These are phyloP conservation scores for Clavispora carvajalis DNA, from an alignment of 805 yeast genomes.

Conservation along the genomic window DNA sequence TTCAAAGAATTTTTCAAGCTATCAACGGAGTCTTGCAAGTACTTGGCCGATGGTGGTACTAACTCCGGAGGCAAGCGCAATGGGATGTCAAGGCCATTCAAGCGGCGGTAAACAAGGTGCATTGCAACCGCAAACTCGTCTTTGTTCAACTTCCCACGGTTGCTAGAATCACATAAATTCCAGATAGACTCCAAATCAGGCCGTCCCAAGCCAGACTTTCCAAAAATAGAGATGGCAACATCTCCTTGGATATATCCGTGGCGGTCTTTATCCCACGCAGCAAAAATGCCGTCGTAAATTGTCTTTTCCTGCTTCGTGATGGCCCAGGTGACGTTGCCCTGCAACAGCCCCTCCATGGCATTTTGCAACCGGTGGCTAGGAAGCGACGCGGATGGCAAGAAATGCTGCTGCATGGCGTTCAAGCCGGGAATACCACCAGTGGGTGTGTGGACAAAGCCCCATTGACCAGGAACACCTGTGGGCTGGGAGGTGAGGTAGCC, in stretches of 20 bases:
- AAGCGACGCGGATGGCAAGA: slow-evolving; percentile 49
- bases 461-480: slow-evolving; percentile 71
- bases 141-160: slow-evolving; percentile 75
- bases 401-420: slow-evolving; percentile 61
- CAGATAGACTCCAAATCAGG: slow-evolving; percentile 85
- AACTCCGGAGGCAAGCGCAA: slow-evolving; percentile 78
- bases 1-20: slow-evolving; percentile 64
- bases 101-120: slow-evolving; percentile 89
- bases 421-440: slow-evolving; percentile 69
- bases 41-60: slow-evolving; percentile 77
- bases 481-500: slow-evolving; percentile 41
- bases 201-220: slow-evolving; percentile 85
- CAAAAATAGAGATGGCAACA: slow-evolving; percentile 78
- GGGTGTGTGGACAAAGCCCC: slow-evolving; percentile 72
- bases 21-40: slow-evolving; percentile 64
- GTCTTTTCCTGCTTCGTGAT: slow-evolving; percentile 84
- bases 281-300: slow-evolving; percentile 81
- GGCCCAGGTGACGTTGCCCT: slow-evolving; percentile 67
- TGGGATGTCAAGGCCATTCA: slow-evolving; percentile 88
- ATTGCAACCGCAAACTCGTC: slow-evolving; percentile 95
- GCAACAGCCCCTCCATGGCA: slow-evolving; percentile 37
- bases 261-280: slow-evolving; percentile 72
- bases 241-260: slow-evolving; percentile 73
- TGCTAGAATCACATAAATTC: slow-evolving; percentile 80
- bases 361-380: slow-evolving; percentile 35